phyloP scores from a whole-genome alignment of 2,329 filamentous ascomycete species.

The Monosporascus cannonballus region DNA sequence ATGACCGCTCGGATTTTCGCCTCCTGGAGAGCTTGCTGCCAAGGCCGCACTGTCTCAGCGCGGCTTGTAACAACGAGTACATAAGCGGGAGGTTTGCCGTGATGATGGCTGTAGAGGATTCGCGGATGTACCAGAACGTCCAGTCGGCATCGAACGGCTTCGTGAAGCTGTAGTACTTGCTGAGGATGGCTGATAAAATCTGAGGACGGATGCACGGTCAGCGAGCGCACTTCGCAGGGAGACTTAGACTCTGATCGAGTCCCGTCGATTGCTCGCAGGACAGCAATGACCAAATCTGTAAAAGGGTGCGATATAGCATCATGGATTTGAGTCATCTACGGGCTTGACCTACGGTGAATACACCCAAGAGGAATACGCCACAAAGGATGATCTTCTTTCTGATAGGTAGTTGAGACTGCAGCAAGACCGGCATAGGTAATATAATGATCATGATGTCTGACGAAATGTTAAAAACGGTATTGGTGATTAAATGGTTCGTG shows the following conservation, averaged over 20 bases:
- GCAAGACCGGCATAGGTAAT: constrained; percentile 49
- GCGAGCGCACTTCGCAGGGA: too few relatives aligned
- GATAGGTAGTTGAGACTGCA: constrained; percentile 40
- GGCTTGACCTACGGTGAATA: constrained; percentile 35
- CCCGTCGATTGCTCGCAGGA: neutral
- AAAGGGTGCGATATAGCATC: neutral
- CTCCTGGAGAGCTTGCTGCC: constrained; percentile 23
- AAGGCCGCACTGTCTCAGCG: constrained; percentile 31
- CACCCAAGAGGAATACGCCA: constrained; percentile 37
- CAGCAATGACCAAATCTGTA: neutral
- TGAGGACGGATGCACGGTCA: constrained; percentile 8
- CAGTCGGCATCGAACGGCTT: constrained; percentile 32
- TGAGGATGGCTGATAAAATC: constrained; percentile 46
- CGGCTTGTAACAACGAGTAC: constrained; percentile 35
- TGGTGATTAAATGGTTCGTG: constrained; percentile 51
- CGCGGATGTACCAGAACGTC: constrained; percentile 40
- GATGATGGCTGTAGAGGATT: constrained; percentile 39
- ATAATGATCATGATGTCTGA: constrained; percentile 54
- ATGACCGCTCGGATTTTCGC: constrained; percentile 13
- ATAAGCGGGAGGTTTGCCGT: constrained; percentile 36
- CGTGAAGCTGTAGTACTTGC: constrained; percentile 37
- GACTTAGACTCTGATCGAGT: neutral
- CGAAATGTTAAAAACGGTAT: constrained; percentile 53
- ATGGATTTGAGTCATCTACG: too few relatives aligned
- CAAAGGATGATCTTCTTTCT: constrained; percentile 49